Conservation (phyloP, 305 asterid genomes). For the Fraxinus sp. region DNA sequence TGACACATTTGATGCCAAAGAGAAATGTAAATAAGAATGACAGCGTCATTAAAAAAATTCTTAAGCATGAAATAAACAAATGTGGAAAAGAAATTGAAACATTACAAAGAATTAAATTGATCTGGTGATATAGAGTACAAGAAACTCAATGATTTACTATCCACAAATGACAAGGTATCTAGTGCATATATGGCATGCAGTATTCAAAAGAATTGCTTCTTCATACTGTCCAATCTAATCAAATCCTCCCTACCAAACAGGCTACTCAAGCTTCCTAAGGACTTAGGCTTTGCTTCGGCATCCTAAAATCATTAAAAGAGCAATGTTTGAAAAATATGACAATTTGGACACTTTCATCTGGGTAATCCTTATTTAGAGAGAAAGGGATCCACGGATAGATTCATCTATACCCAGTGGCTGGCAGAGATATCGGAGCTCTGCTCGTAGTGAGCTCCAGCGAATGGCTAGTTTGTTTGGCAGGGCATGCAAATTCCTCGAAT, state of each 20-base stretch:
- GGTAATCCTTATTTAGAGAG: background rate
- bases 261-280: background rate
- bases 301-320: background rate
- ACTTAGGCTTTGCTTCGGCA: background rate
- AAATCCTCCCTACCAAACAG: background rate
- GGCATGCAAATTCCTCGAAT: background rate
- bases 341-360: background rate
- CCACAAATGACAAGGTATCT: background rate
- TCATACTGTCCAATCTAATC: background rate
- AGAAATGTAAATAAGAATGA: background rate
- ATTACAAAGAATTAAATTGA: background rate
- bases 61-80: background rate
- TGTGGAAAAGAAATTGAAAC: background rate
- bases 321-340: background rate
- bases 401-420: background rate
- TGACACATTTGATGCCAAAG: background rate
- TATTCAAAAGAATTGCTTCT: background rate
- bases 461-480: background rate
- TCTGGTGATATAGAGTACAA: background rate
- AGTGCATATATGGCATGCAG: background rate
- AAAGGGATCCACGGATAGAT: background rate
- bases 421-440: background rate
- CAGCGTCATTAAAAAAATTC: background rate
- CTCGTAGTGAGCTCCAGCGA: background rate
- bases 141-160: background rate